Conservation (phyloP, 768 basidiomycete genomes). For the Boletus eberwhitei region DNA sequence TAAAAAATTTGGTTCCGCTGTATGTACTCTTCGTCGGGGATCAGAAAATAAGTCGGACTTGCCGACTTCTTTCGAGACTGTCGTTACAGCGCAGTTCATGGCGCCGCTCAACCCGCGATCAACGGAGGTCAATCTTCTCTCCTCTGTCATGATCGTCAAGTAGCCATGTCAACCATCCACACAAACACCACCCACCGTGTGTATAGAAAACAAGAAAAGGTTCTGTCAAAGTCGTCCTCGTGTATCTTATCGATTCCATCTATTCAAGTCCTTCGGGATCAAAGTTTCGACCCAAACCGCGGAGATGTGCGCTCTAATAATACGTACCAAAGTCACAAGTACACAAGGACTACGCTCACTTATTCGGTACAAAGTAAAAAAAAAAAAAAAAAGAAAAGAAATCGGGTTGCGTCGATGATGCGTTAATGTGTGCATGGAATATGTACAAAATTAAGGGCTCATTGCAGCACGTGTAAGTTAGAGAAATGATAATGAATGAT, state of each 20-base stretch:
- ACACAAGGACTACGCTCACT: slow-evolving; percentile 29
- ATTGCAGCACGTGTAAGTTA: slow-evolving; percentile 32
- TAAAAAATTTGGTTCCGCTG: neutral
- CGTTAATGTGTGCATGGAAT: slow-evolving; percentile 30
- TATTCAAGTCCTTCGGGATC: slow-evolving; percentile 17
- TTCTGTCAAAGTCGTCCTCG: slow-evolving; percentile 6
- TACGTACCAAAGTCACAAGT: slow-evolving; percentile 25
- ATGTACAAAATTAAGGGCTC: slow-evolving; percentile 37
- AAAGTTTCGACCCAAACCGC: slow-evolving; percentile 20
- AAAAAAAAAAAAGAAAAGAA: slow-evolving; percentile 14
- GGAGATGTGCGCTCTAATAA: slow-evolving; percentile 19
- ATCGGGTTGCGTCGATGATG: slow-evolving; percentile 28
- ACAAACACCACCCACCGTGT: too few relatives aligned
- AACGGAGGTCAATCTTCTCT: slow-evolving; percentile 4
- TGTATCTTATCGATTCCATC: slow-evolving; percentile 23
- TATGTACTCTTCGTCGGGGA: neutral
- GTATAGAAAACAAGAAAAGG: neutral
- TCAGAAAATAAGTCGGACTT: neutral
- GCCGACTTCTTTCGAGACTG: slow-evolving; percentile 12
- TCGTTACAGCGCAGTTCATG: slow-evolving; percentile 14
- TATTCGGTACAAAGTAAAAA: slow-evolving; percentile 30
- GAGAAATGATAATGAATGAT: slow-evolving; percentile 35
- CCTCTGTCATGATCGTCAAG: slow-evolving; percentile 21
- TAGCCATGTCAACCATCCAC: slow-evolving; percentile 21
- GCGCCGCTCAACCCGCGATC: slow-evolving; percentile 10